Base-by-base conservation (phyloP, 805 yeast species). In the Scheffersomyces stipitis region DNA sequence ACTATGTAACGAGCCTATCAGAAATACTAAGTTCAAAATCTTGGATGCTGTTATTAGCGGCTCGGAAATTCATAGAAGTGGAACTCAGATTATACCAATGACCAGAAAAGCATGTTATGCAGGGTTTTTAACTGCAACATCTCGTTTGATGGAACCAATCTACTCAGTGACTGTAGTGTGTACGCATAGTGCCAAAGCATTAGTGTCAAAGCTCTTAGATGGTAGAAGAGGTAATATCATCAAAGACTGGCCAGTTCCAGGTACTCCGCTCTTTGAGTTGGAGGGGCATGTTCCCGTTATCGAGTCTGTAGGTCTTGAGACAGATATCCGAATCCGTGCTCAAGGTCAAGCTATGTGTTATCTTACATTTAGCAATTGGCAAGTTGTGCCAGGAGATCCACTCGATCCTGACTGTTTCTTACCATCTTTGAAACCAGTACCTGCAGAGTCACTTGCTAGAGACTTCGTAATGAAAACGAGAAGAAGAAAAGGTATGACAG, bases 381-480 rank as follows among this genome's bases (percentile, higher is more conserved):
- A 76, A 15, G 59, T 69, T 3, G 95, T 86, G 1, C 96, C 96
- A 2, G 99, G 99, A 0, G 88, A 91, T 62, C 98, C 97, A 6
- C 53, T 91, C 49, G 96, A 91, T 56, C 62, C 65, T 15, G 73
- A 77, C 22, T 75, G 77, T 13, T 64, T 62, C 32, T 72, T 88
- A 27, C 88, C 89, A 4, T 73, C 81, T 28, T 68, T 91, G 55
- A 80, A 79, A 47, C 86, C 96, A 0, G 96, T 93, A 1, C 81
- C 83, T 4, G 61, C 70, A 0, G 66, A 66, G 7, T 80, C 85
- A 2, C 63, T 90, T 40, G 91, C 96, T 1, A 70, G 99, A 39
- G 99, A 93, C 60, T 87, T 89, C 51, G 82, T 88, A 20, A 64
- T 87, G 63, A 93, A 95, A 58, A 88, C 96, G 0, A 73, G 99